Conservation (phyloP, 2,329 filamentous ascomycete genomes). For the Penicillium palitans region DNA sequence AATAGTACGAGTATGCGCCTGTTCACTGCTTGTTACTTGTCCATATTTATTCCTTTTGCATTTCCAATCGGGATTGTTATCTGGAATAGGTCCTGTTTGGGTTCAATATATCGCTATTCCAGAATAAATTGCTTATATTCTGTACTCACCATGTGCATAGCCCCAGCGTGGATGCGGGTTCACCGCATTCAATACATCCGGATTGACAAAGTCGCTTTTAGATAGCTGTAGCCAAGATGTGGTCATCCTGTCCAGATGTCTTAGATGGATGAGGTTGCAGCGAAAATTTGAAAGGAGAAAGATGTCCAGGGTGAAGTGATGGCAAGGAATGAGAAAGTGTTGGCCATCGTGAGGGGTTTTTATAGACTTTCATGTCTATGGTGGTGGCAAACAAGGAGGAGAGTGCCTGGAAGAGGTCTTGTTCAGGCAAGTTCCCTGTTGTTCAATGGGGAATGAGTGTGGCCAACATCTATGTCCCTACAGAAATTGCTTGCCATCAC, state of each 20-base stretch:
- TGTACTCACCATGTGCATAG: neutral
- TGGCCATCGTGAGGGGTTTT: neutral
- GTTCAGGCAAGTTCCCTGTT: neutral
- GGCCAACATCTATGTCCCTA: neutral
- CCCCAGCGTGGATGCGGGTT: neutral
- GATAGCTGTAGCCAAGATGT: neutral
- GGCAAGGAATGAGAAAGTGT: neutral
- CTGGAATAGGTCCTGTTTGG: neutral
- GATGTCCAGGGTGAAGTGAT: neutral
- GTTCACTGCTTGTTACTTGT: neutral
- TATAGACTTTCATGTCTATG: neutral
- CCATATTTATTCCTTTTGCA: no score
- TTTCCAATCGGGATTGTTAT: neutral
- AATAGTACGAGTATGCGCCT: neutral
- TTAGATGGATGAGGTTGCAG: neutral
- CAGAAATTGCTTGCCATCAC: neutral
- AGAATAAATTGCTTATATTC: no score
- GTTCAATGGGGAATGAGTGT: neutral
- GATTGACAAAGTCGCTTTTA: slow-evolving; percentile 1
- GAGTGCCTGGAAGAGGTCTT: neutral
- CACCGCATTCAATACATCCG: neutral
- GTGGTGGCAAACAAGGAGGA: neutral
- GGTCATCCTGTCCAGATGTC: neutral
- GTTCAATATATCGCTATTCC: neutral
- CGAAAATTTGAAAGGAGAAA: neutral